Evolutionary conservation across 176 grass and related monocot genomes (phyloP).

Genomic region (Avena insularis): DNA sequence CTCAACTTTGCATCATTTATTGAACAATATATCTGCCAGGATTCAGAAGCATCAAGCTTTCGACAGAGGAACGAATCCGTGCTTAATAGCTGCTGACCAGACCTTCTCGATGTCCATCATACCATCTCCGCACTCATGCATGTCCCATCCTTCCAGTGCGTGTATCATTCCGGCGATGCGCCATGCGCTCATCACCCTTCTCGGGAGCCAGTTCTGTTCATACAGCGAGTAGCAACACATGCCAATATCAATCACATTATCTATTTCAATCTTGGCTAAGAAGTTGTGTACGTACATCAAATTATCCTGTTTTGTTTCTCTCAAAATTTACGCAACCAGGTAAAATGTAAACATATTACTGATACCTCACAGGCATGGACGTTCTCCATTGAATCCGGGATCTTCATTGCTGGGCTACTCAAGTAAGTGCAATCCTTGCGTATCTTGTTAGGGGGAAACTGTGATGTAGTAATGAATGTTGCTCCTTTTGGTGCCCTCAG

Average conservation of each 20-base stretch:
- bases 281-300: background rate
- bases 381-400: conserved; percentile 73
- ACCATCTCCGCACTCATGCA: conserved; percentile 74
- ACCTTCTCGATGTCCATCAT: conserved; percentile 63
- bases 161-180: conserved; percentile 83
- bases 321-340: conserved; percentile 4
- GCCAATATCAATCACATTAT: background rate
- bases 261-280: conserved; percentile 14
- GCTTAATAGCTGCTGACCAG: conserved; percentile 63
- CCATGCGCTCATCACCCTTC: conserved; percentile 96
- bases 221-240: conserved; percentile 9
- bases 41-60: conserved; percentile 42
- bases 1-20: background rate
- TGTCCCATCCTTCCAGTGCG: conserved; percentile 67
- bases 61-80: conserved; percentile 66
- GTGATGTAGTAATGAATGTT: conserved; percentile 69
- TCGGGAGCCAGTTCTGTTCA: conserved; percentile 85
- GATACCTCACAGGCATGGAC: conserved; percentile 82
- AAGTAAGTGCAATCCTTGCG: conserved; percentile 79
- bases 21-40: conserved; percentile 13
- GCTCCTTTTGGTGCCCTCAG: conserved; percentile 59
- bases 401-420: conserved; percentile 81
- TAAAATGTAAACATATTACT: conserved; percentile 12
- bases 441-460: conserved; percentile 64
- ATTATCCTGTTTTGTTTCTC: background rate